Evolutionary conservation across 1,284 basidiomycete species (phyloP), one percentile per base, ranked within the genome.

Genomic region (Heterobasidion irregulare): DNA sequence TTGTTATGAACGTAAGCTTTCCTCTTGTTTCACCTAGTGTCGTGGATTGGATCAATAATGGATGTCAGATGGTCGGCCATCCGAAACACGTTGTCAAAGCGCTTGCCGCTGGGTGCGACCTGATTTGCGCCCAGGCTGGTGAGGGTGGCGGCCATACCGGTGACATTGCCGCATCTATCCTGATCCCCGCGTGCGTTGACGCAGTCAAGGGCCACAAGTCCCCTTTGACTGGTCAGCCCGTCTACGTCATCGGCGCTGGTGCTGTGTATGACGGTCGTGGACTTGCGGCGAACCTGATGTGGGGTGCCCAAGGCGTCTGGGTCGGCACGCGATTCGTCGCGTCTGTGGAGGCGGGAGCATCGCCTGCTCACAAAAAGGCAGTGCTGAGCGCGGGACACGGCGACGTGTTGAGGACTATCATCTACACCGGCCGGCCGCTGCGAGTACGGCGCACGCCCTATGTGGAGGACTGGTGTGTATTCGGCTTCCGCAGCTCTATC

Each of bases 71-170:
- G 91, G 86, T 96, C 60, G 92, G 92, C 15, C 86, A 90, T 68
- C 89, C 89, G 6, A 94, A 91, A 68, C 92, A 94, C 68, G 89
- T 90, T 48, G 61, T 73, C 53, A 92, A 92, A 68, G 92, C 92
- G 8, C 76, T 94, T 44, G 86, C 78, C 8, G 84, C 75, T 35
- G 92, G 92, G 50, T 86, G 88, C 41, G 93, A 95, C 65, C 74
- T 95, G 59, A 93, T 95, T 66, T 94, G 91, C 64, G 90, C 91
- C 1, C 93, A 95, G 68, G 90, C 85, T 2, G 88, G 89, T 43
- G 91, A 94, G 70, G 92, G 89, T 45, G 92, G 92, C 56, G 92
- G 92, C 19, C 87, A 90, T 71, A 90, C 87, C 0, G 89, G 87
- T 43, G 83, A 89, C 61, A 79, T 81, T 15, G 80, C 89, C 7